Conservation (phyloP, 495 filamentous ascomycete genomes). For the Aspergillus cavernicola region DNA sequence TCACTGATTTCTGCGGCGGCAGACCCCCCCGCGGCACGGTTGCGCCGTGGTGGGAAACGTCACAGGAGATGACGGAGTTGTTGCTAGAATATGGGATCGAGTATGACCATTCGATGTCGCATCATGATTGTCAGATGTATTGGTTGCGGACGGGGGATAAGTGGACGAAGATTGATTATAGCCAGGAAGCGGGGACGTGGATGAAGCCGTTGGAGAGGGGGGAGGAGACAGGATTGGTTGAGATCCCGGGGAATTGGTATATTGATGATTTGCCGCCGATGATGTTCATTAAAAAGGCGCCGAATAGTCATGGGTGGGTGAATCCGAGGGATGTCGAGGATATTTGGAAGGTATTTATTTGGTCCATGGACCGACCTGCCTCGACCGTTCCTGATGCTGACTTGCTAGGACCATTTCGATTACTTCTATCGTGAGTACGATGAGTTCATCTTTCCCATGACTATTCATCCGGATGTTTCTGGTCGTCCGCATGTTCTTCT, state of each 20-base stretch:
- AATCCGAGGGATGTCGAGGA: conserved; percentile 56
- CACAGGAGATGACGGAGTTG: conserved; percentile 61
- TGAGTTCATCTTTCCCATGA: conserved; percentile 67
- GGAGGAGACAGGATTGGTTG: conserved; percentile 53
- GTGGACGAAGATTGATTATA: conserved; percentile 62
- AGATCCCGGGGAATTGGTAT: conserved; percentile 67
- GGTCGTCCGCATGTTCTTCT: conserved; percentile 64
- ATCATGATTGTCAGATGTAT: conserved; percentile 65
- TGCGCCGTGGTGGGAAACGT: conserved; percentile 65
- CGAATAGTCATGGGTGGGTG: conserved; percentile 59
- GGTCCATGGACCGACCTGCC: neutral
- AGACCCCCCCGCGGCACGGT: conserved; percentile 70
- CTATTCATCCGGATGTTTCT: conserved; percentile 65
- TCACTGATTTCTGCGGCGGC: conserved; percentile 69
- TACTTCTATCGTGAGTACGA: conserved; percentile 70
- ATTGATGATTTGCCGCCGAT: conserved; percentile 60
- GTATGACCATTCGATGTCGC: conserved; percentile 65
- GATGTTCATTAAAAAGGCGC: conserved; percentile 61
- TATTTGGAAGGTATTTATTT: conserved; percentile 45
- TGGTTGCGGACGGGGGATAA: conserved; percentile 57
- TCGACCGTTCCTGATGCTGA: neutral
- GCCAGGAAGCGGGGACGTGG: conserved; percentile 58
- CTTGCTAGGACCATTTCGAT: conserved; percentile 58
- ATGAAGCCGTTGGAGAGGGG: conserved; percentile 60
- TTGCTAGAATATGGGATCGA: conserved; percentile 66